A percentile compares a stretch with the other conserved stretches of the same genome.
Conservation (phyloP, 2,329 filamentous ascomycete genomes). For the Apiospora aurea region DNA sequence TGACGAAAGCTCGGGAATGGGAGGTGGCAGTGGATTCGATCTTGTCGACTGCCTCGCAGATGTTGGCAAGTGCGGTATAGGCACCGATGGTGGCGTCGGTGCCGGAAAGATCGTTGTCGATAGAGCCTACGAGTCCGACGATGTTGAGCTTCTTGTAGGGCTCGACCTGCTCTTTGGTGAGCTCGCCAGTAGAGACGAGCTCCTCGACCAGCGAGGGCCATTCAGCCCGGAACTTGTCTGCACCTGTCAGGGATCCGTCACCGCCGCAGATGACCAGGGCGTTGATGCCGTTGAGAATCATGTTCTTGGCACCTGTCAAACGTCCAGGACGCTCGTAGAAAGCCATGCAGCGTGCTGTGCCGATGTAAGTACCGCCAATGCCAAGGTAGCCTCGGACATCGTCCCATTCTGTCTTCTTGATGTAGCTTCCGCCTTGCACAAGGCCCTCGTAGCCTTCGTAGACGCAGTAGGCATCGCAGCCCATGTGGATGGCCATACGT, state of each 20-base stretch:
- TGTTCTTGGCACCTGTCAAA: constrained; percentile 87
- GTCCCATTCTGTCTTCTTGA: constrained; percentile 87
- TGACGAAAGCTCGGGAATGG: constrained; percentile 94
- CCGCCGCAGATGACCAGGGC: constrained; percentile 96
- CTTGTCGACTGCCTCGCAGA: constrained; percentile 95
- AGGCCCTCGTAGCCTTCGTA: constrained; percentile 97
- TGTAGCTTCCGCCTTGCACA: constrained; percentile 87
- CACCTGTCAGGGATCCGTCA: constrained; percentile 94
- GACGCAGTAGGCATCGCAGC: constrained; percentile 79
- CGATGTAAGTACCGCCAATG: constrained; percentile 94
- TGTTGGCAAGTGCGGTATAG: constrained; percentile 90
- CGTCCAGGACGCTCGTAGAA: constrained; percentile 91
- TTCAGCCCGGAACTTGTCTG: constrained; percentile 89
- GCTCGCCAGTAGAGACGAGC: constrained; percentile 76
- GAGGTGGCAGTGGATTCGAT: constrained; percentile 95
- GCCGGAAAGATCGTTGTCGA: constrained; percentile 97
- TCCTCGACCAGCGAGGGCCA: constrained; percentile 91
- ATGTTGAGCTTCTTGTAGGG: constrained; percentile 92
- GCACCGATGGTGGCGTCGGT: constrained; percentile 98
- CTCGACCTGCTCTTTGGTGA: constrained; percentile 73
- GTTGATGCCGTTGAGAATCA: constrained; percentile 92
- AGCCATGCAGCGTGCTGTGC: constrained; percentile 89
- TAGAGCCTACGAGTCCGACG: constrained; percentile 93
- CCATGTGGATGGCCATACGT: constrained; percentile 86
- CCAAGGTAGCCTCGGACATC: constrained; percentile 94